Base-by-base conservation (phyloP, 2,329 filamentous ascomycete genomes). In the Cercospora berteroae region DNA sequence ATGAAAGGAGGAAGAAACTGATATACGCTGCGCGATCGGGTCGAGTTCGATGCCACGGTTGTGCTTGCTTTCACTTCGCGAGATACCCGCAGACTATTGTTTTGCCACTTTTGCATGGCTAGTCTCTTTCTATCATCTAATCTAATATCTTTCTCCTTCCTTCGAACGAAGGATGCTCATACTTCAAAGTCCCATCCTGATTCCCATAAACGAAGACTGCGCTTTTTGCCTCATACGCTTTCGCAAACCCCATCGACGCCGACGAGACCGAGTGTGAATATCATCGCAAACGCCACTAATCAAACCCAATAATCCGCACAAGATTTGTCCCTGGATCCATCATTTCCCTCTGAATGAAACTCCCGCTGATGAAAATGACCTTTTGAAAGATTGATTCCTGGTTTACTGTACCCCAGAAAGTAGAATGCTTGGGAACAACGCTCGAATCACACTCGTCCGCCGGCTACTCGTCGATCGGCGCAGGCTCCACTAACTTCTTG, bases 401-500 rank as follows among this genome's bases (percentile, higher is more conserved):
- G 36, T 20, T 39, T 18, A 16, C 6, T 33, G 6, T 8, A 20
- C 33, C 12, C 56, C 56, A 59, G 5, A 36, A 36, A 59, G 20
- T 8, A 33, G 5, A 18, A 59, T 16, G 27, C 58, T 13, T 25
- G 20, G 31, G 29, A 60, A 42, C 4, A 18, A 39, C 20, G 31
- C 31, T 25, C 31, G 20, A n/a, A 42, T 60, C 18, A n/a, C 8
- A 20, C 10, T 25, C 31, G 25, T 44, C 33, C 31, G 31, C 7
- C 36, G 36, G 12, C 20, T 44, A 29, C 29, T 52, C 27, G 18
- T 52, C 27, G 18, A 31, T 23, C 25, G 29, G 23, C 29, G n/a
- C 33, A n/a, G 50, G 52, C 18, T 31, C 23, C 58, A 56, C 72
- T 74, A 74, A 63, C 64, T 71, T 52, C 73, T 66, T 42, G 73